Base-by-base conservation (phyloP, 768 basidiomycete species). In the Obba rivulosa region DNA sequence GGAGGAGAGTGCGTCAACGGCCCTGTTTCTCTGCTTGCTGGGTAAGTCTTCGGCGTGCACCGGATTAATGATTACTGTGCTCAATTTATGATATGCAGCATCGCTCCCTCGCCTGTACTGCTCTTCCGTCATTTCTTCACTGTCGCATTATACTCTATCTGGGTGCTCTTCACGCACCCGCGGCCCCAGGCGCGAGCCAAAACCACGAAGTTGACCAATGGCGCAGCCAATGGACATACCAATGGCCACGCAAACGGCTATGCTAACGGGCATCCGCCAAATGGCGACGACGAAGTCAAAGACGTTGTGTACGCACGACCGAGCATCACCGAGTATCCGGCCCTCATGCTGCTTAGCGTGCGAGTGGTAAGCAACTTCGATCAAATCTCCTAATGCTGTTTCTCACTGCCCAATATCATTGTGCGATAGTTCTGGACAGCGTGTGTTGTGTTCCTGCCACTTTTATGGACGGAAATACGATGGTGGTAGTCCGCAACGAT, bases 341-440 rank as follows among this genome's bases (percentile, higher is more conserved):
- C 61, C 4, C 70, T 95, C 28, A 55, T 76, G 18, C 34, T 84
- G 50, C 80, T 80, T 65, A 78, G 79, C 37, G 37, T 87, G 8
- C 74, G 71, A 53, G 87, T 92, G 49, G 92, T 93, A 41, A 49
- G 66, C 62, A 7, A 14, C 13, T 40, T 24, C 20, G 24, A 16
- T 16, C 21, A 4, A 21, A 18, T 8, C 34, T 23, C 28, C 23
- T 5, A 31, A 31, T 31, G 5, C 28, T 31, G 7, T 31, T 5
- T n/a, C 23, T 8, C 22, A 2, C 44, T 50, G 25, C 41, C n/a
- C 16, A 16, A 44, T 40, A n/a, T 34, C 14, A n/a, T n/a, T n/a
- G n/a, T n/a, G n/a, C n/a, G n/a, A n/a, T 61, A 92, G 87, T 87
- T 98, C 64, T 94, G 83, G 80, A 92, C 85, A 2, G 94, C 94